Evolutionary conservation across 306 rosid species (phyloP), one percentile per base, ranked within the genome.

Genomic region (Psophocarpus tetragonolobus): DNA sequence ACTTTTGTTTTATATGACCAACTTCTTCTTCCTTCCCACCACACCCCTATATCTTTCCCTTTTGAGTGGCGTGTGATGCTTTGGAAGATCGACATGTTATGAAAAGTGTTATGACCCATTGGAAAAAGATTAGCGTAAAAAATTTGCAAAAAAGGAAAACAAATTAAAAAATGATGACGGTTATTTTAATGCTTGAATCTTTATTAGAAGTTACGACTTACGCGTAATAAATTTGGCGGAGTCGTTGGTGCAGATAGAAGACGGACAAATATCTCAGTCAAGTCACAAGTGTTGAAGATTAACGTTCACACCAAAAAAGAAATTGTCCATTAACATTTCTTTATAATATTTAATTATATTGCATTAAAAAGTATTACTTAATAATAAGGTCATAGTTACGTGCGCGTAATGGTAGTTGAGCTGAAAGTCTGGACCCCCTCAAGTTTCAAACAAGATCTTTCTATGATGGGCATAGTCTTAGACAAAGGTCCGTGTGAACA

Each of bases 321-420:
- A 69, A 69, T 77, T 57, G 48, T 56, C 17, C 82, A 78, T 68
- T 41, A 56, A 42, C 18, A 4, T 68, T 41, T 41, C 51, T 57
- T 54, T 76, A 13, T n/a, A 23, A 62, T 48, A 47, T 15, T 64
- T 6, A 1, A 38, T 38, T 38, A 32, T 10, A 75, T 45, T 14
- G 6, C n/a, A 7, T 47, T 64, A 1, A 27, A 65, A 21, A 68
- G 8, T 53, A 51, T 6, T 24, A 65, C 5, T 38, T 27, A 38
- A 68, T 27, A 38, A 68, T 3, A 26, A n/a, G 32, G 23, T 24
- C 26, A 77, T n/a, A n/a, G n/a, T 36, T 54, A 50, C 5, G 17
- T 41, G 69, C 17, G n/a, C 3, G 61, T 57, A 42, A 69, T 42
- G 82, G 77, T 56, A 8, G 82, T 39, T 78, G 71, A 58, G 5